Base-by-base conservation (phyloP, 2,329 filamentous ascomycete genomes). In the Macrophomina tecta region DNA sequence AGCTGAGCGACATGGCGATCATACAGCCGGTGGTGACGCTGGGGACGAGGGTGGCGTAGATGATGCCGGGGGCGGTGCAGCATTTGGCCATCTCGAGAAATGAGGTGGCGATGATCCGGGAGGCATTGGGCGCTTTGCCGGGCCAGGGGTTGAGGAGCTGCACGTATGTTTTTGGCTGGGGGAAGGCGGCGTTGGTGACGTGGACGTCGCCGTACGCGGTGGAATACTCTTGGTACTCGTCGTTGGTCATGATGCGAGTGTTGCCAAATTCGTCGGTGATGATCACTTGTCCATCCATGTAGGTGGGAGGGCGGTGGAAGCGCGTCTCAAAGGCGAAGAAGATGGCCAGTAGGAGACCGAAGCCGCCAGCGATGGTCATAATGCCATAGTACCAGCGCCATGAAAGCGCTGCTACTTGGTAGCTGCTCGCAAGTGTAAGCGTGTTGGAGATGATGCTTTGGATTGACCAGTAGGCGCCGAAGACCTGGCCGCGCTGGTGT, bases 371-470 rank as follows among this genome's bases (percentile, higher is more conserved):
- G 48, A 79, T 78, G 9, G 73, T 74, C 23, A 78, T 78, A 1
- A 81, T 73, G 76, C 77, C 80, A 58, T 81, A 82, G 69, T 79
- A 81, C 77, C 79, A 82, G 45, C 78, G 71, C 79, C 80, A 81
- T 1, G 75, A 74, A 0, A 77, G 68, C 4, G 75, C 74, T 1
- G 74, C 76, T 2, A 74, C 76, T 34, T 78, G 70, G 52, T 81
- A 81, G 5, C 75, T 78, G 2, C 71, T 72, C 1, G 75, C 75
- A 5, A 81, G 71, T 28, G 76, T 77, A 34, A 81, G 72, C 1
- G 67, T 69, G 6, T 72, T 70, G 42, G 73, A 74, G 62, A 81
- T 71, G 23, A 75, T 71, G 51, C 77, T 81, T 55, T 81, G 79
- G 0, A 74, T 72, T 36, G 75, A 77, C 78, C 78, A 80, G 69